Percentiles rank a stretch among this genome's conserved stretches.
Evolutionary conservation across 2,329 filamentous ascomycete species (phyloP).

Genomic region (Nemania serpens): DNA sequence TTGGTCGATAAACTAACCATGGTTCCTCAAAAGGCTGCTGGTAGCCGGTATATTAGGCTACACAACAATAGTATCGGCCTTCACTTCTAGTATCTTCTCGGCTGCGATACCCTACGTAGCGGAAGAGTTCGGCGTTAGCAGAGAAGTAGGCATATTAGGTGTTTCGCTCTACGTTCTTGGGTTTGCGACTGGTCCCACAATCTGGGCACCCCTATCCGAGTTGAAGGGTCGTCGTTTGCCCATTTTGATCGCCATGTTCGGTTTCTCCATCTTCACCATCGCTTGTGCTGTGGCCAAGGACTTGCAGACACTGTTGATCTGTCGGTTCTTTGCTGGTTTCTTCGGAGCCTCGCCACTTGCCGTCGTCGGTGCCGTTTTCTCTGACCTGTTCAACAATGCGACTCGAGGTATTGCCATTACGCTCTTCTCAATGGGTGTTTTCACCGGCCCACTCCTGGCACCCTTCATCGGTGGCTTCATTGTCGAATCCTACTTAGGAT

Average conservation of each 20-base stretch:
- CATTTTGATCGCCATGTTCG: constrained; percentile 65
- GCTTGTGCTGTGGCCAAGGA: constrained; percentile 68
- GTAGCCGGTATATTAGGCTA: constrained; percentile 73
- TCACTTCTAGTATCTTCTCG: constrained; percentile 77
- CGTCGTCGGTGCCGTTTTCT: constrained; percentile 72
- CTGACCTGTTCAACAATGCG: constrained; percentile 71
- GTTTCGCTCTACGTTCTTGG: constrained; percentile 74
- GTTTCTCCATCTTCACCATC: constrained; percentile 71
- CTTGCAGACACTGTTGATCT: constrained; percentile 70
- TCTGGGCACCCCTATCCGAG: constrained; percentile 77
- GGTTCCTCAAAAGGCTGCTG: constrained; percentile 50
- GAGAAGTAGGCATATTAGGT: constrained; percentile 66
- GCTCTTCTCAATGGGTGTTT: constrained; percentile 65
- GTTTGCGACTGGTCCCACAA: constrained; percentile 64
- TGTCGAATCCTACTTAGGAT: constrained; percentile 64
- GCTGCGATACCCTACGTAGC: constrained; percentile 64
- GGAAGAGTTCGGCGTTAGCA: constrained; percentile 61
- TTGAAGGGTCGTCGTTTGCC: constrained; percentile 69
- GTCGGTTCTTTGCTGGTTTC: constrained; percentile 75
- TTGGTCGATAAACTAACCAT: neutral
- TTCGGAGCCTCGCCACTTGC: constrained; percentile 72
- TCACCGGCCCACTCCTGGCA: constrained; percentile 68
- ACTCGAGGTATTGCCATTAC: constrained; percentile 63
- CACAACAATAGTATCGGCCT: constrained; percentile 72
- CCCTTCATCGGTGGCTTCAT: constrained; percentile 74